Conservation (phyloP, 768 basidiomycete genomes). For the Boletus pseudopeckii region DNA sequence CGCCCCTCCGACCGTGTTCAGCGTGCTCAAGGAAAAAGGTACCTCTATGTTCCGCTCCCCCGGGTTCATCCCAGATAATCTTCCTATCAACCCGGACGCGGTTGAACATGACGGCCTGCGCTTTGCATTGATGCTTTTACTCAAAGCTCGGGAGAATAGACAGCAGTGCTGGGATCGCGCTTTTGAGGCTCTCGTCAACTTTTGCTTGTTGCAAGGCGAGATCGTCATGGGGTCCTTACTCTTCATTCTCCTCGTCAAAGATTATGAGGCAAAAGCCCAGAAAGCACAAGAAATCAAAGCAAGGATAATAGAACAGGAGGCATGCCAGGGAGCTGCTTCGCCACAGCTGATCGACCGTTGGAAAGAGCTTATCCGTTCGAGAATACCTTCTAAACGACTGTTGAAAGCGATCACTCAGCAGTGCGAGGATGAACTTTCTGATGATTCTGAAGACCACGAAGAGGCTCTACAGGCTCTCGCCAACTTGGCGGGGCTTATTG, state of each 20-base stretch:
- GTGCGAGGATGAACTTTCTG: slow-evolving; percentile 31
- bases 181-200: slow-evolving; percentile 57
- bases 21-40: slow-evolving; percentile 17
- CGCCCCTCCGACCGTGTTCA: slow-evolving; percentile 23
- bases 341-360: slow-evolving; percentile 19
- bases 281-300: slow-evolving; percentile 26
- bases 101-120: slow-evolving; percentile 41
- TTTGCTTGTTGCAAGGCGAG: slow-evolving; percentile 74
- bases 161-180: slow-evolving; percentile 56
- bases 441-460: slow-evolving; percentile 24
- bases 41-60: slow-evolving; percentile 16
- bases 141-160: slow-evolving; percentile 50
- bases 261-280: slow-evolving; percentile 48
- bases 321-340: slow-evolving; percentile 4
- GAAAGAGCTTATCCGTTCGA: slow-evolving; percentile 13
- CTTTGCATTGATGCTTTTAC: slow-evolving; percentile 52
- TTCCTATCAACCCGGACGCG: slow-evolving; percentile 34
- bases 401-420: slow-evolving; percentile 31
- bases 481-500: slow-evolving; percentile 51
- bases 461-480: slow-evolving; percentile 59
- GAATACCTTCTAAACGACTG: slow-evolving; percentile 29
- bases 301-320: slow-evolving; percentile 19
- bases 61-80: slow-evolving; percentile 11
- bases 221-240: slow-evolving; percentile 72
- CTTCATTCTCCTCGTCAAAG: slow-evolving; percentile 61